Base-by-base conservation (phyloP, 2,329 filamentous ascomycete genomes). In the Chaetomium strumarium region DNA sequence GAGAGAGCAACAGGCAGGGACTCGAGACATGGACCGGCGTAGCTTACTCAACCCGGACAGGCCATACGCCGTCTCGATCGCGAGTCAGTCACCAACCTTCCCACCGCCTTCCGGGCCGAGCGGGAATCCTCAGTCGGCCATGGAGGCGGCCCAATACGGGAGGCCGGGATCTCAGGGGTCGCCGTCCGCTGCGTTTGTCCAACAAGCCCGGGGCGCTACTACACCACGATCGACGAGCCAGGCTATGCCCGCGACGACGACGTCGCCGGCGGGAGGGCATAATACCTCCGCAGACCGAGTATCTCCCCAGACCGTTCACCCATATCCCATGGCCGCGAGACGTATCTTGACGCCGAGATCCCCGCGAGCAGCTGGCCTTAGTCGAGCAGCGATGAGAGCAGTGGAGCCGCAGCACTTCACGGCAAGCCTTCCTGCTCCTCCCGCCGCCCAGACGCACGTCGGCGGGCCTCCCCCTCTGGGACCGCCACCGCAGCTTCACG, bases 271-370 rank as follows among this genome's bases (percentile, higher is more conserved):
- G 37, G 59, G 53, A 13, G 62, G 62, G 34, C 65, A 64, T 39
- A 63, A 64, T 39, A 63, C 66, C 6, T 59, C 61, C 34, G 51
- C 55, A n/a, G 65, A 66, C 10, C 65, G 63, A 36, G 64, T 60
- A 30, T 70, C 69, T 14, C 67, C 69, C 8, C 58, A 61, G 10
- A 52, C 58, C 10, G 36, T 48, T 20, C 67, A 68, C 20, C 63
- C 66, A 20, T 65, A 66, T 49, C 60, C 65, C 1, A 58, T 65
- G 6, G 55, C 68, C 20, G 66, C 68, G 50, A 71, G 80, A 57
- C 75, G 75, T 33, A 75, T 80, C n/a, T 63, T 83, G 55, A 82
- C 78, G 11, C 79, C 82, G 1, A 73, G 75, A 57, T 83, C 82
- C 10, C 80, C 81, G 38, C 75, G 80, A 55, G 71, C 76, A 24